Conservation (phyloP, 2,329 filamentous ascomycete species). For the Aspergillus pseudonomiae region DNA sequence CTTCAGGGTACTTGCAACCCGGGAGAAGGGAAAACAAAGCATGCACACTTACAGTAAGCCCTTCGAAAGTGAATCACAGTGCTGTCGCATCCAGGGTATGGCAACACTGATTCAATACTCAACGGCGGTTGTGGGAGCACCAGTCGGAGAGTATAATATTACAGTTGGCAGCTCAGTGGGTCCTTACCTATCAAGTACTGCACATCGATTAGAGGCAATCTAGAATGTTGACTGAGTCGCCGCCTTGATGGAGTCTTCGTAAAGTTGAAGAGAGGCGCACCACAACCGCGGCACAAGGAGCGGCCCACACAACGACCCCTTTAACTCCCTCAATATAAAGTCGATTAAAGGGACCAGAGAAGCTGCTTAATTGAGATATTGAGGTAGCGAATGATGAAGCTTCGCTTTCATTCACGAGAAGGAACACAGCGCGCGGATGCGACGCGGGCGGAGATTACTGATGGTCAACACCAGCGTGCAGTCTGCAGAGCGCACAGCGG, state of each 20-base stretch:
- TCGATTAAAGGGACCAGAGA: neutral
- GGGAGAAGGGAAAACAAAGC: neutral
- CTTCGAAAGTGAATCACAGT: neutral
- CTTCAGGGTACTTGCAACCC: neutral
- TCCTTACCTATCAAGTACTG: neutral
- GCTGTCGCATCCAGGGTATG: neutral
- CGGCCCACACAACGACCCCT: neutral
- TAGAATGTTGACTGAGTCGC: neutral
- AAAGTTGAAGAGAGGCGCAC: neutral
- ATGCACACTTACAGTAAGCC: neutral
- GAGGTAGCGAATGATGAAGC: neutral
- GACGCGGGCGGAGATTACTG: slow-evolving; percentile 1
- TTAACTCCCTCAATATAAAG: neutral
- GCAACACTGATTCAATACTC: neutral
- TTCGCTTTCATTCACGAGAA: neutral
- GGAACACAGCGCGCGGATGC: slow-evolving; percentile 9
- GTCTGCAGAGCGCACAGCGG: neutral
- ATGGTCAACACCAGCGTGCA: neutral
- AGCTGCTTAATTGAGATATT: neutral
- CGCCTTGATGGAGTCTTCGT: neutral
- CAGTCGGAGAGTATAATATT: neutral
- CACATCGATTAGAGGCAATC: neutral
- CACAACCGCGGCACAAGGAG: neutral
- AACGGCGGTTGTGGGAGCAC: neutral
- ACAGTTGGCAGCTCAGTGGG: neutral